Evolutionary conservation across 83 land plant genomes (phyloP).

Genomic region (Larix sibirica): DNA sequence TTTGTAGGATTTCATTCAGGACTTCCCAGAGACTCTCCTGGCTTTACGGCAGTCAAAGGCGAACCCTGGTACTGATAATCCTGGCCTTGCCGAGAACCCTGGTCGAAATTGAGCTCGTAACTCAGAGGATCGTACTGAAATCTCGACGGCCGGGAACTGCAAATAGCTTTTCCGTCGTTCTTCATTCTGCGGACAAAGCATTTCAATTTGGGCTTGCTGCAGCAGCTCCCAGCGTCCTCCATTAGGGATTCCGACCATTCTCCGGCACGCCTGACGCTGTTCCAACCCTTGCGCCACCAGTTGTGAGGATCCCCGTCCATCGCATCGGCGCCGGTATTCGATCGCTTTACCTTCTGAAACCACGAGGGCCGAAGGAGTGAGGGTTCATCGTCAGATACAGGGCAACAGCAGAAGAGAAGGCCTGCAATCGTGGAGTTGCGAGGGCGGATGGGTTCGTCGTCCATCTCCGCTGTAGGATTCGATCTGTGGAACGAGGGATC

Average conservation of each 20-base stretch:
- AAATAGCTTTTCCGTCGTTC: neutral
- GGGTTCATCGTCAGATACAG: neutral
- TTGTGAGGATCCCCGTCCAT: neutral
- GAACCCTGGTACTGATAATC: neutral
- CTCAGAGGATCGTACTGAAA: slow-evolving; percentile 1
- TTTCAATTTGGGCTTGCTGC: neutral
- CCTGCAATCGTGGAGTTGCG: neutral
- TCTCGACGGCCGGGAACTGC: neutral
- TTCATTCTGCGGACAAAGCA: neutral
- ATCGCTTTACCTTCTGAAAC: neutral
- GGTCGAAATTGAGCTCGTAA: slow-evolving; percentile 2
- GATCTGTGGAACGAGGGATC: neutral
- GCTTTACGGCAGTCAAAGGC: no score
- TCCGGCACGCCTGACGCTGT: neutral
- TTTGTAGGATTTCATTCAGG: no score
- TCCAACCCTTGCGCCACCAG: neutral
- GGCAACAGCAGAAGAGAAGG: neutral
- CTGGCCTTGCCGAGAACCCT: neutral
- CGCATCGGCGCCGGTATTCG: neutral
- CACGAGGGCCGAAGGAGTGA: neutral
- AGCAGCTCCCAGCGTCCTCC: neutral
- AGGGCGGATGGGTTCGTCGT: neutral
- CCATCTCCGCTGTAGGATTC: no score
- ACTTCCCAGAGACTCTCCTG: no score
- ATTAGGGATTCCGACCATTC: neutral